Evolutionary conservation across 805 yeast genomes (phyloP).

Genomic region (Candida nemodendra): DNA sequence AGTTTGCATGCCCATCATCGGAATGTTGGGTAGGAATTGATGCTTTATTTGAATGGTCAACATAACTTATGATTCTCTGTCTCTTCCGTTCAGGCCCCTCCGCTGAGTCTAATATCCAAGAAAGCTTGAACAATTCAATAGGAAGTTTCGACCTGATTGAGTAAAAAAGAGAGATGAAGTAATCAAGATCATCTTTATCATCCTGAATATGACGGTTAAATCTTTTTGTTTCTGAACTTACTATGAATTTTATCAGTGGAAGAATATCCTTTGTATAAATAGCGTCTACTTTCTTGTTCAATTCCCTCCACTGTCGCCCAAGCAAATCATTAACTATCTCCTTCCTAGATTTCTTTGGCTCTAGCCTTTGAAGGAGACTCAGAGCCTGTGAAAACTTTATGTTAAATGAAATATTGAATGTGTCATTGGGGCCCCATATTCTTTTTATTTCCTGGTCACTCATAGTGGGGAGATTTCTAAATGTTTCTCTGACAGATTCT

Average conservation of each 20-base stretch:
- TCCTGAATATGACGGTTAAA: slow-evolving; percentile 61
- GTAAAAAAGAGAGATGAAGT: slow-evolving; percentile 47
- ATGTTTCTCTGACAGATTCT: neutral
- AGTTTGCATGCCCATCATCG: neutral
- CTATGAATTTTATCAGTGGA: slow-evolving; percentile 38
- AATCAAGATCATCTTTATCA: slow-evolving; percentile 55
- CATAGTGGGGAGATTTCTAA: slow-evolving; percentile 10
- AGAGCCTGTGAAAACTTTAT: slow-evolving; percentile 8
- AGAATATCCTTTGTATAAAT: slow-evolving; percentile 27
- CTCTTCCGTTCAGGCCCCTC: slow-evolving; percentile 72
- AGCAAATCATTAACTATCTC: slow-evolving; percentile 6
- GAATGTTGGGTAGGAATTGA: slow-evolving; percentile 33
- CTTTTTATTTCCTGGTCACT: slow-evolving; percentile 24
- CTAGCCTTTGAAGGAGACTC: slow-evolving; percentile 1
- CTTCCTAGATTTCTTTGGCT: slow-evolving; percentile 1
- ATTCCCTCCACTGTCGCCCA: neutral
- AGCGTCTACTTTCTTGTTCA: slow-evolving; percentile 1
- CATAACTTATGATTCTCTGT: slow-evolving; percentile 53
- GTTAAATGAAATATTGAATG: slow-evolving; percentile 9
- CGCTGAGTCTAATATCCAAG: slow-evolving; percentile 60
- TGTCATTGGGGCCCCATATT: slow-evolving; percentile 8
- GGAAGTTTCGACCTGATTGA: slow-evolving; percentile 39
- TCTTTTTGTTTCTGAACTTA: slow-evolving; percentile 46
- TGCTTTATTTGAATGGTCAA: slow-evolving; percentile 3
- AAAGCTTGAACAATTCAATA: slow-evolving; percentile 17